Percentiles rank a stretch among this genome's conserved stretches.
These are phyloP conservation scores for Euryodendron excelsum DNA, from an alignment of 148 eudicot species.

Conservation along the genomic window DNA sequence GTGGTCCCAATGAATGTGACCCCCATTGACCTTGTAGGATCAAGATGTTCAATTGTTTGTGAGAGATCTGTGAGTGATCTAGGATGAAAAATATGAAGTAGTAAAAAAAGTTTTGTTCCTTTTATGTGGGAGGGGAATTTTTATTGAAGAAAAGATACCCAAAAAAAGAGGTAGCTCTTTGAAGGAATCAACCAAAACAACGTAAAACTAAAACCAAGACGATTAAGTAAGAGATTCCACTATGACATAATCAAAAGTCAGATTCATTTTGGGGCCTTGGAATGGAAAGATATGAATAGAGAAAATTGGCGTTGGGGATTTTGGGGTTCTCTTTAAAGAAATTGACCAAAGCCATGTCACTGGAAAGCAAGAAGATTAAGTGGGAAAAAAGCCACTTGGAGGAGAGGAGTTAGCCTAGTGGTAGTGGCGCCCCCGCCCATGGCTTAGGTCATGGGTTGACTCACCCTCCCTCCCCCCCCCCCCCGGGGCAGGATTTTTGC, in stretches of 20 bases:
- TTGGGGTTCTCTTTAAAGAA: not conserved
- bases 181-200: not conserved
- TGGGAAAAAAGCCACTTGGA: too few species aligned
- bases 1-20: not conserved
- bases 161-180: not conserved
- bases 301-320: not conserved
- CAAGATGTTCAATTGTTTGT: not conserved
- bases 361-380: not conserved
- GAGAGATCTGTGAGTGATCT: not conserved
- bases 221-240: not conserved
- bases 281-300: not conserved
- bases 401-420: too few species aligned
- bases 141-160: not conserved
- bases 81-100: not conserved
- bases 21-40: not conserved
- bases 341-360: not conserved
- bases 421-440: too few species aligned
- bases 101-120: not conserved
- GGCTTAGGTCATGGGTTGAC: too few species aligned
- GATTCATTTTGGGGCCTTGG: not conserved
- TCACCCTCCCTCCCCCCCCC: too few species aligned
- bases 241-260: not conserved
- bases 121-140: not conserved
- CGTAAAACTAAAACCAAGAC: not conserved
- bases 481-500: too few species aligned